phyloP scores from a whole-genome alignment of 2,329 filamentous ascomycete genomes.

The Diaporthe citriasiana region DNA sequence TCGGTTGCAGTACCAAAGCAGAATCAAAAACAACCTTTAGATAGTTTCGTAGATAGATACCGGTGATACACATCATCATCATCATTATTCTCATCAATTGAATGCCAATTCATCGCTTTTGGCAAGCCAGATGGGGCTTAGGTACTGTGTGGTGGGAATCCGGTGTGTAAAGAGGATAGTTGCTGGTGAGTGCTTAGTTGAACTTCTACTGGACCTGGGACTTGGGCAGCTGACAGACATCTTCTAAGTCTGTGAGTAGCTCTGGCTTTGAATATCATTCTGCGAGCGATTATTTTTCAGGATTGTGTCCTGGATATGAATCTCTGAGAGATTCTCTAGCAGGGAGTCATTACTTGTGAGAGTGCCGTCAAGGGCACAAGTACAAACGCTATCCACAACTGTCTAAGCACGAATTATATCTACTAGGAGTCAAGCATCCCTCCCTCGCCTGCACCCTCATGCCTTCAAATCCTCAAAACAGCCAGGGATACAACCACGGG shows the following conservation, averaged over 20 bases:
- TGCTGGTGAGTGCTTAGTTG: not conserved
- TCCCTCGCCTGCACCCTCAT: not conserved
- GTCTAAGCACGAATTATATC: not conserved
- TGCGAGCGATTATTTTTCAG: not conserved
- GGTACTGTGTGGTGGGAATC: not conserved
- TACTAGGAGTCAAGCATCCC: not conserved
- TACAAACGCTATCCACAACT: not conserved
- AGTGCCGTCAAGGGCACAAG: not conserved
- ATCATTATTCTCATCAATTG: not conserved
- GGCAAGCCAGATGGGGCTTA: not conserved
- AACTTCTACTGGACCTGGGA: not conserved
- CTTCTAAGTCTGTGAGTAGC: too few species aligned
- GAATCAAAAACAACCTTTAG: constrained; percentile 35
- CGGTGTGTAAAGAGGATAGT: not conserved
- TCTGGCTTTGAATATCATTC: not conserved
- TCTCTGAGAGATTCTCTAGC: not conserved
- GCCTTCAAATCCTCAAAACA: not conserved
- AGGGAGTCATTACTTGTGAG: not conserved
- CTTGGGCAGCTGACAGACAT: not conserved
- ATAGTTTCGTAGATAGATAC: constrained; percentile 43
- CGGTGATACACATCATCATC: constrained; percentile 43
- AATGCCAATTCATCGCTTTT: constrained; percentile 14
- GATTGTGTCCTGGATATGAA: not conserved
- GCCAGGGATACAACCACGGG: constrained; percentile 11
- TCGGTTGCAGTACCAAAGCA: not conserved